phyloP scores from a whole-genome alignment of 2,329 filamentous ascomycete genomes.

The Hymenoscyphus occultus region DNA sequence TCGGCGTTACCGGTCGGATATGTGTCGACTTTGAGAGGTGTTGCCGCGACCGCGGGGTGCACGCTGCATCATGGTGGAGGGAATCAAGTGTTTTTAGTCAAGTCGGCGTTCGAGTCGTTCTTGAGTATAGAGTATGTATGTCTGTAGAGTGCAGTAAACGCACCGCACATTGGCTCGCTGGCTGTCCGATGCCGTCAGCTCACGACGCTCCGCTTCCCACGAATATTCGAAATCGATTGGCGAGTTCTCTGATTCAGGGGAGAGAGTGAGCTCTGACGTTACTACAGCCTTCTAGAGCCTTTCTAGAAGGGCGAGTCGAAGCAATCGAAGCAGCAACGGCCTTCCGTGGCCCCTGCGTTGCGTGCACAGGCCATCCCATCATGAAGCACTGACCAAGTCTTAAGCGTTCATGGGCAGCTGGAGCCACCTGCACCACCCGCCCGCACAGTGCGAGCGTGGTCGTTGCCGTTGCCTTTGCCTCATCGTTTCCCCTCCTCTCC shows the following conservation, averaged over 20 bases:
- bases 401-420: too few species aligned
- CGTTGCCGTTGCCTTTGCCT: too few species aligned
- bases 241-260: neutral
- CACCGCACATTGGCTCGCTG: too few species aligned
- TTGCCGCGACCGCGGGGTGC: neutral
- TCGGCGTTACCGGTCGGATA: neutral
- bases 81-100: neutral
- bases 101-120: too few species aligned
- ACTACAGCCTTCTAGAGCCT: neutral
- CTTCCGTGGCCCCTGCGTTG: neutral
- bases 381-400: constrained; percentile 1
- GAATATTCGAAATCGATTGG: neutral
- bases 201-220: neutral
- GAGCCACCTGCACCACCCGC: too few species aligned
- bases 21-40: neutral
- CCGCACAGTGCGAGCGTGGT: neutral
- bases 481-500: neutral
- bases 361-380: neutral
- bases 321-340: neutral
- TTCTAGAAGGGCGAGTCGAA: neutral
- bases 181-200: neutral
- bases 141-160: too few species aligned
- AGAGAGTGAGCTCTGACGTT: neutral
- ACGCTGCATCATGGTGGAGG: neutral
- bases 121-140: too few species aligned